These are phyloP conservation scores for Plasmodium cynomolgi DNA, from an alignment of 169 alveolate species.

Conservation along the genomic window DNA sequence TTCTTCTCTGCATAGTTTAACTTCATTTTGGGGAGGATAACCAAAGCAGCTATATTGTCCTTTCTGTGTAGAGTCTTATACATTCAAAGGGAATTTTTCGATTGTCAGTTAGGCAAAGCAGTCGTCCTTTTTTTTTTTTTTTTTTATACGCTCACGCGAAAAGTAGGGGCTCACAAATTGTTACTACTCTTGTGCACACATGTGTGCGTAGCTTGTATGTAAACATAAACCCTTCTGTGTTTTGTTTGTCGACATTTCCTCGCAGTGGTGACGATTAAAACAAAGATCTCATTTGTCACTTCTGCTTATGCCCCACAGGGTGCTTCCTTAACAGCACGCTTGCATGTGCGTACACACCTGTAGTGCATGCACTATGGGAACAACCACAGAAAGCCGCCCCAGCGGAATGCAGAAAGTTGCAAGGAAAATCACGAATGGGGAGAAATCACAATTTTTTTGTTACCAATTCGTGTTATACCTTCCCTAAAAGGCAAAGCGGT, in stretches of 20 bases:
- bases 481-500: neutral
- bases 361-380: neutral
- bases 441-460: neutral
- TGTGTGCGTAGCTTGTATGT: neutral
- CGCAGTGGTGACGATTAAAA: neutral
- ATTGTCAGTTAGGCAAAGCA: neutral
- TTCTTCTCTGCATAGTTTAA: conserved; percentile 26
- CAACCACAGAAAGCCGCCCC: neutral
- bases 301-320: neutral
- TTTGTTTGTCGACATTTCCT: neutral
- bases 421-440: neutral
- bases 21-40: conserved; percentile 6
- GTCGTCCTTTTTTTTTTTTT: neutral
- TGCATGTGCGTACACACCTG: neutral
- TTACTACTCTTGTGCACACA: neutral
- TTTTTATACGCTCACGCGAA: neutral
- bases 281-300: neutral
- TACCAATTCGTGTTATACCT: neutral
- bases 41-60: neutral
- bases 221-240: neutral
- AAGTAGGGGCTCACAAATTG: neutral
- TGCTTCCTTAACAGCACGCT: neutral
- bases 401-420: neutral
- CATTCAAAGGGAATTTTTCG: neutral
- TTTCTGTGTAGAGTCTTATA: neutral